Base-by-base conservation (phyloP, 2,329 filamentous ascomycete genomes). In the Calonectria fujianensis region DNA sequence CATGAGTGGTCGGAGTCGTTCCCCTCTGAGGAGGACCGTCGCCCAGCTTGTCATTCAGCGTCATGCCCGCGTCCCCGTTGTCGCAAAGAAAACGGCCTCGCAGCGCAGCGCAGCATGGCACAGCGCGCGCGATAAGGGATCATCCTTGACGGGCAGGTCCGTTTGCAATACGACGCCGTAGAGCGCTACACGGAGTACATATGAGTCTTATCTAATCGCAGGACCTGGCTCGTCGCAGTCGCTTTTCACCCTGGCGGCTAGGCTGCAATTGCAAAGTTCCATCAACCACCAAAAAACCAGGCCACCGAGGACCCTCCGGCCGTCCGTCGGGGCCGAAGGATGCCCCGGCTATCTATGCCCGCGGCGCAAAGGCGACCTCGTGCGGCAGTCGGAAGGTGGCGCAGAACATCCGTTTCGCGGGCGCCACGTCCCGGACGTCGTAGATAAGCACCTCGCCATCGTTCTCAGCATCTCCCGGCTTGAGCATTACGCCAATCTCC, bases 401-500 rank as follows among this genome's bases (percentile, higher is more conserved):
- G 84, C 97, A 98, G 85, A 96, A 98, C 96, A 98, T 98, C 82
- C 94, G 91, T 89, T 99, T 99, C 82, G 95, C 94, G 7, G 97
- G 97, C 73, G 96, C 95, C 70, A 99, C 97, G 79, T 97, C 93
- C 77, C 97, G 90, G 41, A 98, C 95, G 74, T 94, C 92, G 74
- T 92, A 86, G 76, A 95, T 91, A 0, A 86, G 86, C 48, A 91
- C 86, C 79, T 91, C 85, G 8, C 87, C 86, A 63, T 88, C 85
- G 35, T 84, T 83, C 69, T 88, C 86, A 32, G 85, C 84, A 72
- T 91, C 87, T 16, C 87, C 89, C 14, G 86, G 83, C 71, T 80
- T 82, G 66, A 89, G 82, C 74, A 81, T 75, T 52, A 86, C 81
- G 14, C 86, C 87, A 76, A 89, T 82, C 77, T 87, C 83, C 69